Conservation (phyloP, 78 protist species). For the Chrysochromulina parva region DNA sequence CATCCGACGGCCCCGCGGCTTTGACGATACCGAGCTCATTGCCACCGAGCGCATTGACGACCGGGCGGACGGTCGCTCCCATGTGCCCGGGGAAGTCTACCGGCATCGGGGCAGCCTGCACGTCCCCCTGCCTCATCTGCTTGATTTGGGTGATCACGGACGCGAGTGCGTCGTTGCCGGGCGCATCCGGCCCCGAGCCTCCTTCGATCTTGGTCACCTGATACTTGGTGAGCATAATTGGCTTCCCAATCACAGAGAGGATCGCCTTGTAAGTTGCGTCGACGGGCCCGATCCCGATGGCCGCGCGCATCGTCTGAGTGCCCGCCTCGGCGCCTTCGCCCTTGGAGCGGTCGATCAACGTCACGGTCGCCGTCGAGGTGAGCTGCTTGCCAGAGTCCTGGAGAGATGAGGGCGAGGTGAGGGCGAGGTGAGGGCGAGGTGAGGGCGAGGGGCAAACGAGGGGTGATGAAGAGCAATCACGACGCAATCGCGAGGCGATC, state of each 20-base stretch:
- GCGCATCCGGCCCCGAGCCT: not conserved
- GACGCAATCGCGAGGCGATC: no score
- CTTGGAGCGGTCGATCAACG: not conserved
- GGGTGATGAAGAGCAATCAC: no score
- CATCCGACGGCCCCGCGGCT: not conserved
- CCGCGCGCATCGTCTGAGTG: not conserved
- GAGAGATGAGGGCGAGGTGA: no score
- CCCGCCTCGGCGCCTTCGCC: slow-evolving; percentile 2
- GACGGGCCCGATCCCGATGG: slow-evolving; percentile 64
- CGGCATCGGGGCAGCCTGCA: no score
- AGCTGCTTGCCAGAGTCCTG: slow-evolving; percentile 5
- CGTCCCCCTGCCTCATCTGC: no score
- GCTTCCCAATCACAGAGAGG: not conserved
- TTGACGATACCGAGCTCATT: not conserved
- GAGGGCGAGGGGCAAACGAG: no score
- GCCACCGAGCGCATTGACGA: no score
- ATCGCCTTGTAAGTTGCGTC: slow-evolving; percentile 47
- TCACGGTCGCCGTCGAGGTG: slow-evolving; percentile 42
- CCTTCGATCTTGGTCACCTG: not conserved
- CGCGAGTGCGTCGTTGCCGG: slow-evolving; percentile 5
- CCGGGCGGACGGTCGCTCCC: no score
- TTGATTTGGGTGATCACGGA: not conserved
- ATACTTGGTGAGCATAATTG: not conserved
- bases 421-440: no score
- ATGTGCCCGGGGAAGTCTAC: no score